phyloP scores from a whole-genome alignment of 345 rosid genomes.

The Aquilaria malaccensis region DNA sequence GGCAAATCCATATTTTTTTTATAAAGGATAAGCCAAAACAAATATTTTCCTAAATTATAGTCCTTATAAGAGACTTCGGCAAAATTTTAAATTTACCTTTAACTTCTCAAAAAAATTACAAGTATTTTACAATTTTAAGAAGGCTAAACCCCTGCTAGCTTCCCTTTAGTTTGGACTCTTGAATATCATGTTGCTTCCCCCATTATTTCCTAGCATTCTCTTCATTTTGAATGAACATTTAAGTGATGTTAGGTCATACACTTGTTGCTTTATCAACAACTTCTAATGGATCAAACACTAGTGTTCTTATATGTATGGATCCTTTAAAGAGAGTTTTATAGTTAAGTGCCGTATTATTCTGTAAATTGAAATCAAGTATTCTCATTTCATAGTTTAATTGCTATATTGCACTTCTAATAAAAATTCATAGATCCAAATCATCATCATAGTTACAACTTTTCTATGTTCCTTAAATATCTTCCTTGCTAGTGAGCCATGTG shows the following conservation, averaged over 20 bases:
- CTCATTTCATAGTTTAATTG: not conserved
- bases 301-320: slow-evolving; percentile 34
- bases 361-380: not conserved
- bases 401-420: not conserved
- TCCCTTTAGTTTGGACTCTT: too few relatives aligned
- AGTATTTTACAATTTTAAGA: too few relatives aligned
- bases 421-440: not conserved
- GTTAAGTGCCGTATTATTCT: slow-evolving; percentile 21
- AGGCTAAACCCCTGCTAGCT: too few relatives aligned
- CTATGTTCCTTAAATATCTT: not conserved
- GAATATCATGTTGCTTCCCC: not conserved
- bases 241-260: not conserved
- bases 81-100: too few relatives aligned
- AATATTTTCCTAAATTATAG: too few relatives aligned
- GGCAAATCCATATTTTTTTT: too few relatives aligned
- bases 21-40: too few relatives aligned
- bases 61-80: too few relatives aligned
- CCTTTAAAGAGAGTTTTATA: slow-evolving; percentile 36
- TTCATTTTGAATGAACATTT: not conserved
- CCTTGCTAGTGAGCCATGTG: slow-evolving; percentile 7
- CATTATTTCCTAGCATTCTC: not conserved
- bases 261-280: slow-evolving; percentile 27
- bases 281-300: slow-evolving; percentile 21
- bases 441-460: not conserved
- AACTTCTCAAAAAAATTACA: too few relatives aligned